Evolutionary conservation across 2,329 filamentous ascomycete species (phyloP).

Genomic region (Paecilomyces dactylethromorphus): DNA sequence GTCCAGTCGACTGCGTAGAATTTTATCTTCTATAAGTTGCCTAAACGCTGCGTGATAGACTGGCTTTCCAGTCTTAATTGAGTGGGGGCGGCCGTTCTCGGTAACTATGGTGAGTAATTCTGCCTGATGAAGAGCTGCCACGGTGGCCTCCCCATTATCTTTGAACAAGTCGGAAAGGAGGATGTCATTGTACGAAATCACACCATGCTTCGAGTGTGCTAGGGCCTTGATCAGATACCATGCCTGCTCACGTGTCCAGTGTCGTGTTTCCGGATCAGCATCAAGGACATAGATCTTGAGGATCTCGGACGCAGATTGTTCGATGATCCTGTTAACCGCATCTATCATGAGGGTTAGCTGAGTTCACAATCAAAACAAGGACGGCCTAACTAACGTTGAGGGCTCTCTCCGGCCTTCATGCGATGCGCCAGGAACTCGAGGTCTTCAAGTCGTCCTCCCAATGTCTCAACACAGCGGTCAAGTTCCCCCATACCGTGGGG

Average conservation of each 20-base stretch:
- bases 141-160: conserved; percentile 63
- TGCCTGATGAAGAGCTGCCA: conserved; percentile 74
- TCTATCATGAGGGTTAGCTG: conserved; percentile 33
- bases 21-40: conserved; percentile 62
- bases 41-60: conserved; percentile 81
- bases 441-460: conserved; percentile 91
- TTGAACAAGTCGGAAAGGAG: conserved; percentile 71
- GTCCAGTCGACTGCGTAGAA: conserved; percentile 67
- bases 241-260: conserved; percentile 79
- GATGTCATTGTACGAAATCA: conserved; percentile 77
- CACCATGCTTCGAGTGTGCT: conserved; percentile 51
- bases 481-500: conserved; percentile 61
- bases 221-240: conserved; percentile 83
- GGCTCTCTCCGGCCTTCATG: conserved; percentile 79
- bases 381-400: conserved; percentile 45
- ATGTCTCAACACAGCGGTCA: conserved; percentile 69
- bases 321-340: conserved; percentile 81
- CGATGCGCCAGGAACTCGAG: conserved; percentile 89
- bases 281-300: conserved; percentile 82
- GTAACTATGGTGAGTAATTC: conserved; percentile 77
- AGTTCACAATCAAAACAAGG: background rate
- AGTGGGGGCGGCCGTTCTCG: conserved; percentile 67
- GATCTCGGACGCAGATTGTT: conserved; percentile 82
- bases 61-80: conserved; percentile 74
- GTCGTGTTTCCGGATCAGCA: conserved; percentile 50